A percentile compares a stretch with the other conserved stretches of the same genome.
These are phyloP conservation scores for Golubevia sp. DNA, from an alignment of 1,284 basidiomycete genomes.

Conservation along the genomic window DNA sequence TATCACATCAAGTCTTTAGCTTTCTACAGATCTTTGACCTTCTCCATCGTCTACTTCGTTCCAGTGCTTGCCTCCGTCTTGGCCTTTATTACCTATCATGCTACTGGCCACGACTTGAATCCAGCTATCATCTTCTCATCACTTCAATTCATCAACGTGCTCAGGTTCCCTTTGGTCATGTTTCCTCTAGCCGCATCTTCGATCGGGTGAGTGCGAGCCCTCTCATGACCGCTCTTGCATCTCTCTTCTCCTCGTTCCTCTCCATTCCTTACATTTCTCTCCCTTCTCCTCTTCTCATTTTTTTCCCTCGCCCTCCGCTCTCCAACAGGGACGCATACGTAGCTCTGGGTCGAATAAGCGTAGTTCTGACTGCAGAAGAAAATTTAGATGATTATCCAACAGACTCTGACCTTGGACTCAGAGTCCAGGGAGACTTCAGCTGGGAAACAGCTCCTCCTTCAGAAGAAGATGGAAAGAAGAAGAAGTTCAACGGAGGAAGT, in stretches of 20 bases:
- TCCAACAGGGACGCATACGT: slow-evolving; percentile 37
- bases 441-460: slow-evolving; percentile 18
- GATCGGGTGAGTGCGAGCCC: too few relatives aligned
- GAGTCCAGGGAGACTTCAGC: slow-evolving; percentile 4
- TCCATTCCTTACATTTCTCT: too few relatives aligned
- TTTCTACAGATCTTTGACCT: slow-evolving; percentile 27
- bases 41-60: slow-evolving; percentile 23
- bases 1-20: slow-evolving; percentile 19
- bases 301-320: slow-evolving; percentile 69
- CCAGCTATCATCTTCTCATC: slow-evolving; percentile 75
- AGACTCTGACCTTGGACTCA: slow-evolving; percentile 1
- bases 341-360: slow-evolving; percentile 4
- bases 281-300: too few relatives aligned
- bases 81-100: slow-evolving; percentile 65
- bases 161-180: slow-evolving; percentile 4
- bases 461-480: background rate
- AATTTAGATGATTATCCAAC: slow-evolving; percentile 4
- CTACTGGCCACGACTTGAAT: slow-evolving; percentile 71
- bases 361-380: slow-evolving; percentile 4
- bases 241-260: too few relatives aligned
- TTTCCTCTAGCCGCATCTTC: slow-evolving; percentile 6
- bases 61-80: slow-evolving; percentile 29
- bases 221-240: too few relatives aligned
- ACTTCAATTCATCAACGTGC: slow-evolving; percentile 72
- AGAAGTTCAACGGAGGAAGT: background rate